Percentiles rank a stretch among this genome's conserved stretches.
Evolutionary conservation across 2,329 filamentous ascomycete species (phyloP).

Genomic region (Incumbomyces delicatus): DNA sequence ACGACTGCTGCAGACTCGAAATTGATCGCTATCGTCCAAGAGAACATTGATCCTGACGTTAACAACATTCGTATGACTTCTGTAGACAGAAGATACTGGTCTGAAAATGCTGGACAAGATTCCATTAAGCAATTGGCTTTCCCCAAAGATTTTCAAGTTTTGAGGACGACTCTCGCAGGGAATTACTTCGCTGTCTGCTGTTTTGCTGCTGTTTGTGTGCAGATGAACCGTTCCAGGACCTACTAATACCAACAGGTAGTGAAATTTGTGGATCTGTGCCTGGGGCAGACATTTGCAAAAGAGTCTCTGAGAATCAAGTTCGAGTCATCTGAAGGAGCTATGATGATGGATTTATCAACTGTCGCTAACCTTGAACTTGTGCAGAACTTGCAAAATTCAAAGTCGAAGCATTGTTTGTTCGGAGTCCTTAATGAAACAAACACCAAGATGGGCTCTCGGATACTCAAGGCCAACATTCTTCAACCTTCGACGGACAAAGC

Average conservation of each 20-base stretch:
- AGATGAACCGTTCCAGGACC: neutral
- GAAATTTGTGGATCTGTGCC: constrained; percentile 66
- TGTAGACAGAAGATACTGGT: constrained; percentile 73
- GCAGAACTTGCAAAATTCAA: constrained; percentile 68
- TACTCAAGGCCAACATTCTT: constrained; percentile 75
- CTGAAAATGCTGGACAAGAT: constrained; percentile 65
- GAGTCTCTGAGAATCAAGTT: constrained; percentile 80
- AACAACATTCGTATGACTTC: constrained; percentile 45
- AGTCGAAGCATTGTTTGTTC: constrained; percentile 73
- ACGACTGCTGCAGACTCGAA: constrained; percentile 65
- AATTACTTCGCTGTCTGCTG: constrained; percentile 80
- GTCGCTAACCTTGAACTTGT: constrained; percentile 82
- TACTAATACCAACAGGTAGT: constrained; percentile 48
- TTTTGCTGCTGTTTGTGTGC: constrained; percentile 64
- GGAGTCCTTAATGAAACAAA: constrained; percentile 74
- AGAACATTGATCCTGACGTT: constrained; percentile 47
- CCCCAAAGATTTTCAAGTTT: constrained; percentile 65
- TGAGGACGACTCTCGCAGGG: constrained; percentile 69
- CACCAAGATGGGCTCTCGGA: constrained; percentile 79
- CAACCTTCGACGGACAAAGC: constrained; percentile 70
- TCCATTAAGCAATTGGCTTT: constrained; percentile 74
- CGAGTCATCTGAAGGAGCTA: constrained; percentile 77
- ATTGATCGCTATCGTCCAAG: constrained; percentile 62
- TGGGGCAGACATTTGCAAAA: constrained; percentile 59
- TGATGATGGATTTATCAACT: constrained; percentile 90